Evolutionary conservation across 208 protist species (phyloP), one percentile per base, ranked within the genome.

Genomic region (Trypanosoma conorhini): DNA sequence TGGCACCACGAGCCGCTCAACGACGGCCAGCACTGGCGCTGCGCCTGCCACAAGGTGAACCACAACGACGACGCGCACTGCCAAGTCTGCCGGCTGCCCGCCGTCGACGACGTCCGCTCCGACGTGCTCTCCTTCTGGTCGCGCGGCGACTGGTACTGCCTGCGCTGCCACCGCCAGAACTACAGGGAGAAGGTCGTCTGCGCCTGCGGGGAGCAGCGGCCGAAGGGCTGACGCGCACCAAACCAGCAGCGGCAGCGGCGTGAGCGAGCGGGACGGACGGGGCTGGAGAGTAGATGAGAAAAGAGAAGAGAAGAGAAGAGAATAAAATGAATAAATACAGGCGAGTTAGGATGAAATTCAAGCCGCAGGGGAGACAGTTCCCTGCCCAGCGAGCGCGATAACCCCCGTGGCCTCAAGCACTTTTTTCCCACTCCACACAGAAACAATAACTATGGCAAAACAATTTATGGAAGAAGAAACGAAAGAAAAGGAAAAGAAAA

Each of bases 1-100:
- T 94, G 88, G 86, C 88, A 94, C 66, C 76, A 87, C 52, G 79
- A 90, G 54, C 30, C 70, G 15, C 51, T 72, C 5, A 67, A 65
- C 57, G 70, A 62, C 38, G 76, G 70, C 28, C 31, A 76, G 51
- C 70, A 71, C 62, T 94, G 88, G 86, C 89, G 86, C 24, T 94
- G 89, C 63, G 81, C 89, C 19, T 94, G 89, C 51, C 85, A 91
- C 62, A 74, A 73, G 42, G 56, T 94, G 21, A 94, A 92, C 55
- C 38, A 44, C 22, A n/a, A 31, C 1, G 42, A 55, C 3, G 72
- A 62, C 28, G 33, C 44, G 38, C 8, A 33, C 5, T 94, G 89
- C 62, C 40, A 74, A 33, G 81, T 77, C 51, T 94, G 89, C 65
- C 60, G 74, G 5, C 66, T 94, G 31, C 89, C 89, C 2, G 82